These are phyloP conservation scores for Chrysanthemum seticuspe DNA, from an alignment of 129 eudicot species.

Conservation along the genomic window DNA sequence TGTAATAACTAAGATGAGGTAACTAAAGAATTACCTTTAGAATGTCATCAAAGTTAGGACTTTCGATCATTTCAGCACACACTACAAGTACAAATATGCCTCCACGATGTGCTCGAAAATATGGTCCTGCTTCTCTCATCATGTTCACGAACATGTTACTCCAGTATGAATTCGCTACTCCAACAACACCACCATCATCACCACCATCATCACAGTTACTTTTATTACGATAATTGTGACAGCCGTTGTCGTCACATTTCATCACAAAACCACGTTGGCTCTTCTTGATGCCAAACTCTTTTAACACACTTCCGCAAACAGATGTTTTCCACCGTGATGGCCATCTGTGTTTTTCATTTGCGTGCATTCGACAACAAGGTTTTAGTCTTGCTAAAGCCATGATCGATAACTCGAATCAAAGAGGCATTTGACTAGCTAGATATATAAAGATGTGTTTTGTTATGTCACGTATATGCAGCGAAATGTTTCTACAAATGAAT, in stretches of 20 bases:
- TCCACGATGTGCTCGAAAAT: conserved; percentile 49
- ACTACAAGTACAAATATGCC: conserved; percentile 54
- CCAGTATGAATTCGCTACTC: conserved; percentile 2
- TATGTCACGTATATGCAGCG: background rate
- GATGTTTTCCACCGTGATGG: conserved; percentile 2
- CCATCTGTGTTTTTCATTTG: background rate
- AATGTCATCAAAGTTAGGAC: conserved; percentile 36
- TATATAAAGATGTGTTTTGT: background rate
- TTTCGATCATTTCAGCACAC: conserved; percentile 40
- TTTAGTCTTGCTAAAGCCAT: conserved; percentile 19
- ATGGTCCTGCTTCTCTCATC: conserved; percentile 69
- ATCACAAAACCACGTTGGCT: background rate
- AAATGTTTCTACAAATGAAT: conserved; percentile 17
- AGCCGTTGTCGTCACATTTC: conserved; percentile 1
- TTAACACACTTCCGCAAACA: background rate
- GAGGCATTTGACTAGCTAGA: background rate
- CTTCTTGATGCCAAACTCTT: conserved; percentile 15
- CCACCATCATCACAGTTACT: background rate
- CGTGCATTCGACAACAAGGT: conserved; percentile 11
- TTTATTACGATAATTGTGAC: background rate
- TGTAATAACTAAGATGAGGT: background rate
- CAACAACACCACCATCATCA: background rate
- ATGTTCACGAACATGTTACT: conserved; percentile 38
- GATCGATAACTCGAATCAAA: background rate
- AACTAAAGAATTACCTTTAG: conserved; percentile 37